Evolutionary conservation across 495 filamentous ascomycete genomes (phyloP).

Genomic region (Hypoxylon crocopeplum): DNA sequence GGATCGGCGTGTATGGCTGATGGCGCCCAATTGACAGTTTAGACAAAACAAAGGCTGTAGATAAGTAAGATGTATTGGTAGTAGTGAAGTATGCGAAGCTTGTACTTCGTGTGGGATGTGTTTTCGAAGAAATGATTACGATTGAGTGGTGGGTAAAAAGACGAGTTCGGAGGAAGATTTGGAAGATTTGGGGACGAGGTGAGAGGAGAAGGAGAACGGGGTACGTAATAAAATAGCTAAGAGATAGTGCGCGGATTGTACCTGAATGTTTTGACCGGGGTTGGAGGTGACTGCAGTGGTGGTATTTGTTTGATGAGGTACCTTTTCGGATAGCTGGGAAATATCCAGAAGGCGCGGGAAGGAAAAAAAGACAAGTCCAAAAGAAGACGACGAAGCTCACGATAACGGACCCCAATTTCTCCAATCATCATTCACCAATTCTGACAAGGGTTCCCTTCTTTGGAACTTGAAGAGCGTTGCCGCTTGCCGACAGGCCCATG

Average conservation of each 20-base stretch:
- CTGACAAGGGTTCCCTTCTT: slow-evolving; percentile 18
- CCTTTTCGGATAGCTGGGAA: slow-evolving; percentile 2
- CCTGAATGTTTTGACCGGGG: slow-evolving; percentile 23
- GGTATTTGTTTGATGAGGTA: slow-evolving; percentile 16
- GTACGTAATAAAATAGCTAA: slow-evolving; percentile 30
- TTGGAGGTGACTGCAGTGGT: not conserved
- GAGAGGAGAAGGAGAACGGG: slow-evolving; percentile 19
- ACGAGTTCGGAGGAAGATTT: slow-evolving; percentile 10
- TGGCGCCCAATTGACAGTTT: slow-evolving; percentile 12
- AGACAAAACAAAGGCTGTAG: slow-evolving; percentile 1
- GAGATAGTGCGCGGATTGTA: slow-evolving; percentile 22
- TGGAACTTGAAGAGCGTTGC: slow-evolving; percentile 32
- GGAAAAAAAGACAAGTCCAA: slow-evolving; percentile 3
- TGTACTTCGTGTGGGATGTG: slow-evolving; percentile 9
- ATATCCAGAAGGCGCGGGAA: slow-evolving; percentile 7
- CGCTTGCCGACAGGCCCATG: slow-evolving; percentile 24
- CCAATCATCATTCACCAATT: slow-evolving; percentile 27
- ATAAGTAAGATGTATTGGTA: slow-evolving; percentile 13
- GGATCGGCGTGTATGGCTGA: slow-evolving; percentile 6
- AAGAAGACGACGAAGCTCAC: slow-evolving; percentile 39
- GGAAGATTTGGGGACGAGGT: slow-evolving; percentile 13
- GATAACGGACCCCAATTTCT: slow-evolving; percentile 34
- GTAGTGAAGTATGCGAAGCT: slow-evolving; percentile 18
- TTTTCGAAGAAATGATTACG: too few relatives aligned
- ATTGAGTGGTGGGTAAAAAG: slow-evolving; percentile 12